Base-by-base conservation (phyloP, 2,329 filamentous ascomycete genomes). In the Aureobasidium sp. region DNA sequence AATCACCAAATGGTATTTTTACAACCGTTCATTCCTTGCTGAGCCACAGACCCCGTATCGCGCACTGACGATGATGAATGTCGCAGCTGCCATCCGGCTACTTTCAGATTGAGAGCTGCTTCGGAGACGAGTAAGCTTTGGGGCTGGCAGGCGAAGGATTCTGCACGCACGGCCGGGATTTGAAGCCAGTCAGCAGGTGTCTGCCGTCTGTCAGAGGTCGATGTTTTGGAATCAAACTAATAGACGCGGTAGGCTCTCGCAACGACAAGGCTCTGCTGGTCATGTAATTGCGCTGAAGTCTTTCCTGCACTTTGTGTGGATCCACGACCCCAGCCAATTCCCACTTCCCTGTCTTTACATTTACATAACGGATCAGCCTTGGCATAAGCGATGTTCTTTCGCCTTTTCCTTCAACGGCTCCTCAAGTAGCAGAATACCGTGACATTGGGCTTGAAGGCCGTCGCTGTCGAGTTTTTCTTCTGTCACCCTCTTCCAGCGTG, bases 111-210 rank as follows among this genome's bases (percentile, higher is more conserved):
- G 13, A 46, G 29, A 57, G 26, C 17, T 57, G 17, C 27, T 44
- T 26, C 39, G 39, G 32, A 34, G 41, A 20, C 55, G 27, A 46
- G 44, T 51, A 60, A 60, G 46, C 57, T 60, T 60, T 60, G 44
- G 36, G 55, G 57, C 57, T 60, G 39, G 56, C 56, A 9, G 56
- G 13, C 27, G 44, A 27, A 59, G 56, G 56, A 60, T 60, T 6
- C 46, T 60, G 57, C 57, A 60, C 57, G 57, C 57, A 50, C 57
- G 57, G 44, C 37, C 57, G 46, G 46, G 27, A 39, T 13, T 24
- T 51, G 44, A 36, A 50, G 37, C 57, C 57, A 60, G 57, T 60
- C 57, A 60, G 57, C 57, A 60, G 56, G 56, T 50, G 27, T 27
- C 55, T 59, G 43, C 55, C 55, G 43, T 26, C 43, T 50, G 46